Conservation (phyloP, 2,329 filamentous ascomycete genomes). For the Escovopsis sp. region DNA sequence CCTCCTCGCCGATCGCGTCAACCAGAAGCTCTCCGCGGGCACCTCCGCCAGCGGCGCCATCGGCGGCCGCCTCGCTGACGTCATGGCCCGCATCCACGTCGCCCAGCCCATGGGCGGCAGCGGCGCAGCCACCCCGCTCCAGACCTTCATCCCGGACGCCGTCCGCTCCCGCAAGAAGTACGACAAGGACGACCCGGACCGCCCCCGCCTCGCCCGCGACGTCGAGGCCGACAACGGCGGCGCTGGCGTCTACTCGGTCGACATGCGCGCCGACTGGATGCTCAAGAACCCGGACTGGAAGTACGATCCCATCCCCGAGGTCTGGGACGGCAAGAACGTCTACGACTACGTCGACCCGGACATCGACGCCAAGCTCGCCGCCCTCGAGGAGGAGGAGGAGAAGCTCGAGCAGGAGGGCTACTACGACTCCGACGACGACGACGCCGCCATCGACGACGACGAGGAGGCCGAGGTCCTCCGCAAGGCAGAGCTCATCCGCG, state of each 20-base stretch:
- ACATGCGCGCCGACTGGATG: slow-evolving; percentile 76
- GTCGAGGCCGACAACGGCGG: slow-evolving; percentile 85
- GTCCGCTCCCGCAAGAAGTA: slow-evolving; percentile 73
- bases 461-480: slow-evolving; percentile 76
- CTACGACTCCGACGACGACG: slow-evolving; percentile 72
- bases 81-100: slow-evolving; percentile 90
- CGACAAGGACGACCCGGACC: slow-evolving; percentile 76
- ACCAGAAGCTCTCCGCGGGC: slow-evolving; percentile 89
- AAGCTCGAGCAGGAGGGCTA: slow-evolving; percentile 80
- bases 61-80: slow-evolving; percentile 71
- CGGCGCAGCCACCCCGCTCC: slow-evolving; percentile 33
- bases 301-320: slow-evolving; percentile 86
- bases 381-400: slow-evolving; percentile 91
- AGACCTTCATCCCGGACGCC: slow-evolving; percentile 79
- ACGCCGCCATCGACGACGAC: slow-evolving; percentile 71
- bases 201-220: slow-evolving; percentile 67
- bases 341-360: slow-evolving; percentile 96
- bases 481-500: slow-evolving; percentile 89
- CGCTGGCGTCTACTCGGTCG: slow-evolving; percentile 89
- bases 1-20: slow-evolving; percentile 80
- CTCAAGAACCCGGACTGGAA: slow-evolving; percentile 88
- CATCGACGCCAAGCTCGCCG: slow-evolving; percentile 82
- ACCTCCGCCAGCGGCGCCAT: slow-evolving; percentile 62
- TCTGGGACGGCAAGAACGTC: slow-evolving; percentile 91
- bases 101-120: slow-evolving; percentile 79